Percentiles rank a stretch among this genome's conserved stretches.
These are phyloP conservation scores for Thalassiosira exigua DNA, from an alignment of 352 stramenopile genomes.

Conservation along the genomic window DNA sequence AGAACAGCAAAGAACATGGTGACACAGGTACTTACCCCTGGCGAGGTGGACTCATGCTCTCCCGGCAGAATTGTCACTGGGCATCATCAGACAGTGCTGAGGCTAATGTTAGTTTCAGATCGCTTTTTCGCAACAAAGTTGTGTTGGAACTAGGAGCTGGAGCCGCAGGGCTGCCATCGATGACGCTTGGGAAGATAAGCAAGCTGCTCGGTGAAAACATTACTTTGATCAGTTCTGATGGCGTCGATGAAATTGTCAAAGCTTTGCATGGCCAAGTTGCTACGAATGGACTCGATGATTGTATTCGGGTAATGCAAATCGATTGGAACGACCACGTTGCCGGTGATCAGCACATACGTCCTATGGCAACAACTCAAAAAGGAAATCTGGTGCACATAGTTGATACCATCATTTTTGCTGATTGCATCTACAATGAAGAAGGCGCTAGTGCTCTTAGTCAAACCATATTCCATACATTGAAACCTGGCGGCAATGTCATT, in stretches of 20 bases:
- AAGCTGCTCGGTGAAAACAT: conserved; percentile 9
- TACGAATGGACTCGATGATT: conserved; percentile 26
- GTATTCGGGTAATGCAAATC: conserved; percentile 15
- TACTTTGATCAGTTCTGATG: conserved; percentile 18
- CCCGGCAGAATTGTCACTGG: conserved; percentile 1
- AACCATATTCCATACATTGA: conserved; percentile 19
- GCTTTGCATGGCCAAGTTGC: conserved; percentile 7
- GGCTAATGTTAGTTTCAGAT: conserved; percentile 1
- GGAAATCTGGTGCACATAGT: neutral
- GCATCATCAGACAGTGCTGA: neutral
- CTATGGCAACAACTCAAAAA: too few relatives aligned
- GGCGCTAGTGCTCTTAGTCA: conserved; percentile 21
- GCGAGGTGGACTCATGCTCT: conserved; percentile 19
- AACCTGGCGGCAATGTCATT: conserved; percentile 23
- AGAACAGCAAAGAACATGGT: conserved; percentile 15
- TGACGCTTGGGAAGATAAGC: conserved; percentile 33
- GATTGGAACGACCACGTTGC: conserved; percentile 36
- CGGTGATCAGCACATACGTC: neutral
- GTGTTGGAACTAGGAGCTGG: conserved; percentile 43
- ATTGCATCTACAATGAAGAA: conserved; percentile 48
- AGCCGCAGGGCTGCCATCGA: conserved; percentile 24
- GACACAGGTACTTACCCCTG: conserved; percentile 11
- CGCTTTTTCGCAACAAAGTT: conserved; percentile 25
- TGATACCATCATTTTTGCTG: conserved; percentile 38
- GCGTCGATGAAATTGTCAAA: conserved; percentile 43